Base-by-base conservation (phyloP, 768 basidiomycete genomes). In the Exidia glandulosa region DNA sequence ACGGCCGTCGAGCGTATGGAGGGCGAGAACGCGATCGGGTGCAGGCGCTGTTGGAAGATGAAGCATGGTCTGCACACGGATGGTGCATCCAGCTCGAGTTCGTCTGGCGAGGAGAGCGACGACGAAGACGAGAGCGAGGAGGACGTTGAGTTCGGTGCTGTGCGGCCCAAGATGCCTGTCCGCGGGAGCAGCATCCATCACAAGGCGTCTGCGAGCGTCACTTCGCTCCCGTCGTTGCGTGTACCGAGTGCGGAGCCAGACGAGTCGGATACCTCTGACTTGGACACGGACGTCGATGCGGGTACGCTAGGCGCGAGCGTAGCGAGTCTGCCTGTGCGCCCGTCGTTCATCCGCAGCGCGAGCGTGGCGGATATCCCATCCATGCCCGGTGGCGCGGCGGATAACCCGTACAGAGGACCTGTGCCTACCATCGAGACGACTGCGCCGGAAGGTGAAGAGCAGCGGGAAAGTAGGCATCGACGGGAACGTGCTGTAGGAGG, bases 11-110 rank as follows among this genome's bases (percentile, higher is more conserved):
- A 98, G 66, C 81, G 90, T 6, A 74, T 98, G 33, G 90, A 96
- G 65, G 92, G 91, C 0, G 94, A 96, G 66, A 96, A 98, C 66
- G 87, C 86, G 75, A 94, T 96, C 58, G 93, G 93, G 0, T 98
- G 94, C 70, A 80, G 87, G 63, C 80, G 87, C 57, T 98, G 94
- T 73, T 98, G 94, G 94, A 94, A 92, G 76, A 85, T 25, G 37
- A 27, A 29, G 37, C 25, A 34, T 34, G 34, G 32, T 29, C 19
- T 57, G 23, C 33, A 19, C 19, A 29, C 13, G 10, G 41, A 59
- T 41, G 58, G 23, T 19, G 45, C 41, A 16, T 59, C 32, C 37
- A 29, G 7, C 27, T 36, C 37, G 29, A 6, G 7, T 56, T 25
- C 34, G 56, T 58, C 57, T 25, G 56, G 52, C 19, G 52, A 50